Evolutionary conservation across 192 early-diverging fungal species (phyloP).

Genomic region (Chytriomyces hyalinus): DNA sequence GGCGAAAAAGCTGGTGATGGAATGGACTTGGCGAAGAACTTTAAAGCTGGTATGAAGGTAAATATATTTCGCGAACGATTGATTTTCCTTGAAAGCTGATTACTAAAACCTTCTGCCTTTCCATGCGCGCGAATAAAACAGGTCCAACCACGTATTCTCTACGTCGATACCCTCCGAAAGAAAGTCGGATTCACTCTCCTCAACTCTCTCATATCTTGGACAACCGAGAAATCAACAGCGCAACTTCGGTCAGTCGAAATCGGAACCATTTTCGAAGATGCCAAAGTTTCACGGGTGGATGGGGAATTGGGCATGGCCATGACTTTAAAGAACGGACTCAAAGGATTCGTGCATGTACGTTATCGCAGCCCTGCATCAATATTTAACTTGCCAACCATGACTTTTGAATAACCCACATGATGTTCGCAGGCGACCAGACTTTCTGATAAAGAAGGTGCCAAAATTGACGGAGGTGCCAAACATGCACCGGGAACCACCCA

Average conservation of each 20-base stretch:
- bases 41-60: constrained; percentile 62
- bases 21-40: constrained; percentile 54
- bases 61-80: neutral
- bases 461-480: constrained; percentile 48
- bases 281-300: constrained; percentile 67
- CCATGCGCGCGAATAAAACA: constrained; percentile 5
- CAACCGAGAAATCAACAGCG: neutral
- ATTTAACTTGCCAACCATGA: neutral
- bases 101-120: neutral
- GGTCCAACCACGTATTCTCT: constrained; percentile 75
- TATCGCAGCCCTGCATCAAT: neutral
- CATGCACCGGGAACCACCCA: constrained; percentile 75
- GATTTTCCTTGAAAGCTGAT: neutral
- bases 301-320: constrained; percentile 68
- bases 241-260: neutral
- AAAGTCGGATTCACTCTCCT: constrained; percentile 46
- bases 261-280: constrained; percentile 56
- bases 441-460: constrained; percentile 65
- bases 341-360: constrained; percentile 68
- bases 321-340: constrained; percentile 45
- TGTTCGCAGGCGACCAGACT: constrained; percentile 65
- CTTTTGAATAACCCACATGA: constrained; percentile 28
- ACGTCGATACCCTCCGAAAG: constrained; percentile 56
- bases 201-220: constrained; percentile 23
- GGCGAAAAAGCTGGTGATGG: constrained; percentile 34